Percentiles rank a stretch among this genome's conserved stretches.
phyloP scores from a whole-genome alignment of 495 filamentous ascomycete species.

The Tuber magnatum region DNA sequence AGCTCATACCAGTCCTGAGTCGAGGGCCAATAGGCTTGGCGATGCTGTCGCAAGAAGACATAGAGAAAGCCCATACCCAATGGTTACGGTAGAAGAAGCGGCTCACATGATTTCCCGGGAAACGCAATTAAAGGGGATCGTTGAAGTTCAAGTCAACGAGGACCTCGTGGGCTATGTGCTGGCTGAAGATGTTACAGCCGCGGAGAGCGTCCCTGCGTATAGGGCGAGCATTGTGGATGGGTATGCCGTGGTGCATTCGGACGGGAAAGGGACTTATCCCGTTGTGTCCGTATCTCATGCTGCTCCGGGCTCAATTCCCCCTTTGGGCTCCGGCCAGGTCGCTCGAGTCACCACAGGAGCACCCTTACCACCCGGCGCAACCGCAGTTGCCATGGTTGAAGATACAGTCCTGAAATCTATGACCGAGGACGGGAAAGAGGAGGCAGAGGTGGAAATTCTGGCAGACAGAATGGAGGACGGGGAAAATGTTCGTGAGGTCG shows the following conservation, averaged over 20 bases:
- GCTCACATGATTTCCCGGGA: constrained; percentile 62
- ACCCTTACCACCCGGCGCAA: constrained; percentile 79
- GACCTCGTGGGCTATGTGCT: constrained; percentile 66
- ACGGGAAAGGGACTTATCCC: constrained; percentile 63
- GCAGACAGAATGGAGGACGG: constrained; percentile 64
- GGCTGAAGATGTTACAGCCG: constrained; percentile 71
- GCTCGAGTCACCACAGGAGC: constrained; percentile 91
- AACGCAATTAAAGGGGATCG: constrained; percentile 52
- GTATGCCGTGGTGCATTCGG: constrained; percentile 67
- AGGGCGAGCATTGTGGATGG: constrained; percentile 95
- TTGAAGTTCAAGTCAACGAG: constrained; percentile 54
- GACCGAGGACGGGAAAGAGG: constrained; percentile 75
- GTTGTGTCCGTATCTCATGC: constrained; percentile 85
- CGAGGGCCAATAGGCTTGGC: constrained; percentile 70
- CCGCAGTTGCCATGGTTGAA: constrained; percentile 94
- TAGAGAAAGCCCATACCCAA: constrained; percentile 82
- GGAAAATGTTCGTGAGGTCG: constrained; percentile 86
- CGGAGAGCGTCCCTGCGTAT: constrained; percentile 82
- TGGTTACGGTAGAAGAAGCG: constrained; percentile 78
- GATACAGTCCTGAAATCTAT: constrained; percentile 67
- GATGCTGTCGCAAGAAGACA: constrained; percentile 70
- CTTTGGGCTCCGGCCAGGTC: constrained; percentile 65
- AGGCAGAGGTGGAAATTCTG: constrained; percentile 76
- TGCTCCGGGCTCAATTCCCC: constrained; percentile 52
- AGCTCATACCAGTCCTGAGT: constrained; percentile 61